Conservation (phyloP, 257 asterid genomes). For the Nicotiana otophora region DNA sequence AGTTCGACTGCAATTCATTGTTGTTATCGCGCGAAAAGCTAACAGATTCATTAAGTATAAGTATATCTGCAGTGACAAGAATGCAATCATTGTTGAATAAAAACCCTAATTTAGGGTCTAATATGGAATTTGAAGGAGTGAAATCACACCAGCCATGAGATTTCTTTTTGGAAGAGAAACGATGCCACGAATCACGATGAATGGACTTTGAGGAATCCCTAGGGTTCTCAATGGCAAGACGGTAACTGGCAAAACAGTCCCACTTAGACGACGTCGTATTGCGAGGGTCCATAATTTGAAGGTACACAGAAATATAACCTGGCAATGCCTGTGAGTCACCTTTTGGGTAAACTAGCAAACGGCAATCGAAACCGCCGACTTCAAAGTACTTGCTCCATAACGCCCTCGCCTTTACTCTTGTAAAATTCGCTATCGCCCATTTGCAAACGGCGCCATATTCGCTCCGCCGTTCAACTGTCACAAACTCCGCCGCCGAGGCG, state of each 20-base stretch:
- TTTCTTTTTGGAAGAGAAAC: constrained; percentile 84
- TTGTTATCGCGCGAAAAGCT: constrained; percentile 53
- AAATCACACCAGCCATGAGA: constrained; percentile 99
- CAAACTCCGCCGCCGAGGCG: constrained; percentile 38
- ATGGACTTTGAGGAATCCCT: constrained; percentile 62
- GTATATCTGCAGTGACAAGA: constrained; percentile 76
- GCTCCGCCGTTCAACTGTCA: constrained; percentile 69
- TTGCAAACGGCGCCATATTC: constrained; percentile 73
- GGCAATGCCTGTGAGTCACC: constrained; percentile 97
- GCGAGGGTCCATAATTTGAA: constrained; percentile 87
- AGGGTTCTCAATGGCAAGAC: constrained; percentile 69
- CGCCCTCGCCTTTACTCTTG: constrained; percentile 69
- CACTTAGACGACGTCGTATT: constrained; percentile 64
- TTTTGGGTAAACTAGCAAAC: constrained; percentile 78
- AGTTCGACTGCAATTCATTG: constrained; percentile 57
- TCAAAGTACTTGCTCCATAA: constrained; percentile 91
- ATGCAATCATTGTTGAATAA: constrained; percentile 57
- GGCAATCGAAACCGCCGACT: constrained; percentile 93
- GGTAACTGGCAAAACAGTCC: constrained; percentile 97
- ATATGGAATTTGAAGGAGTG: constrained; percentile 60
- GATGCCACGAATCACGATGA: constrained; percentile 94
- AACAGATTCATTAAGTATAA: constrained; percentile 79
- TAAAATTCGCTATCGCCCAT: constrained; percentile 79
- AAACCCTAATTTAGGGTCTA: constrained; percentile 76
- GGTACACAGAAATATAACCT: constrained; percentile 67